Evolutionary conservation across 1,284 basidiomycete genomes (phyloP).

Genomic region (Melampsora larici-populina): DNA sequence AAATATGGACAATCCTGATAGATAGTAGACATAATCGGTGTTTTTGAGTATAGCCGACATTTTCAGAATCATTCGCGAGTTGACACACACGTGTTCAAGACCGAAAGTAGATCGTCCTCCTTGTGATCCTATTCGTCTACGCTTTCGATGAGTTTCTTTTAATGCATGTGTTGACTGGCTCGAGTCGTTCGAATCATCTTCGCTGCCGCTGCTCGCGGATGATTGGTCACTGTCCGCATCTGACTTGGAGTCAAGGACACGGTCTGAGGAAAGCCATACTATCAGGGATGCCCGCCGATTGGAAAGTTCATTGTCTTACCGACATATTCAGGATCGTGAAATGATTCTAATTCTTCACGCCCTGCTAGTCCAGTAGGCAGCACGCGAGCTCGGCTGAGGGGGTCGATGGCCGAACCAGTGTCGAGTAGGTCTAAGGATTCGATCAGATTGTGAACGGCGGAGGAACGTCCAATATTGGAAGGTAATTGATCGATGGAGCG

Average conservation of each 20-base stretch:
- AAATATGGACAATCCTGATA: slow-evolving; percentile 78
- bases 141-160: slow-evolving; percentile 5
- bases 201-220: too few species aligned
- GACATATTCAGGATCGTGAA: slow-evolving; percentile 38
- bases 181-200: too few species aligned
- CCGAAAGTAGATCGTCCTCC: slow-evolving; percentile 58
- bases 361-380: slow-evolving; percentile 8
- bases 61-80: neutral
- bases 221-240: neutral
- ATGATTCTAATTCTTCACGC: slow-evolving; percentile 19
- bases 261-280: neutral
- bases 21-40: neutral
- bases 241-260: neutral
- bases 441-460: slow-evolving; percentile 71
- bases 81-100: slow-evolving; percentile 63
- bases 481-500: slow-evolving; percentile 68
- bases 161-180: neutral
- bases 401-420: slow-evolving; percentile 47
- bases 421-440: slow-evolving; percentile 62
- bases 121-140: neutral
- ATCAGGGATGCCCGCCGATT: neutral
- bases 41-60: neutral
- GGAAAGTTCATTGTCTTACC: slow-evolving; percentile 3
- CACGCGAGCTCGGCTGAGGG: slow-evolving; percentile 54
- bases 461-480: slow-evolving; percentile 74